phyloP scores from a whole-genome alignment of 2,329 filamentous ascomycete genomes.

The Cryphonectria parasitica region DNA sequence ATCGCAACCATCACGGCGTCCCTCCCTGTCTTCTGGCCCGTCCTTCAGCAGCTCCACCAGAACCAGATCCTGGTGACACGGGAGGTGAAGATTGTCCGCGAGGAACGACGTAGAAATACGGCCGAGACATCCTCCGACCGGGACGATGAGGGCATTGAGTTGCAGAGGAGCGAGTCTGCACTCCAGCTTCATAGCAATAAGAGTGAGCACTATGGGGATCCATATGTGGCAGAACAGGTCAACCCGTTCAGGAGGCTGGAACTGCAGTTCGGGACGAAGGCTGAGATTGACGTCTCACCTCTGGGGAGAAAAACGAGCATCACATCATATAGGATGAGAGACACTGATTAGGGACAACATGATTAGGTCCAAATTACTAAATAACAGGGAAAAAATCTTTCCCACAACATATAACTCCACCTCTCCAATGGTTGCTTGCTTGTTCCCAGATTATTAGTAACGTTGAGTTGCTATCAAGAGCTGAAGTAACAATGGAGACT shows the following conservation, averaged over 20 bases:
- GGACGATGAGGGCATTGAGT: slow-evolving; percentile 26
- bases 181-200: slow-evolving; percentile 6
- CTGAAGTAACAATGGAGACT: not conserved
- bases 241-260: slow-evolving; percentile 21
- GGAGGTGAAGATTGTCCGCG: slow-evolving; percentile 25
- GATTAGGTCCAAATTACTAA: too few species aligned
- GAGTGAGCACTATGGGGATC: slow-evolving; percentile 17
- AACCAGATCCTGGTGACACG: slow-evolving; percentile 23
- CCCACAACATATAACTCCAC: not conserved
- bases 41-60: slow-evolving; percentile 30
- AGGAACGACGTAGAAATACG: slow-evolving; percentile 19
- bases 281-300: slow-evolving; percentile 11
- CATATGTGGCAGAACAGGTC: slow-evolving; percentile 23
- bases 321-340: not conserved
- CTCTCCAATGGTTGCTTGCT: not conserved
- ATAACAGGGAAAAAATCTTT: too few species aligned
- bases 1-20: slow-evolving; percentile 22
- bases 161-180: slow-evolving; percentile 20
- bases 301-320: not conserved
- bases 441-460: not conserved
- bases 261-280: slow-evolving; percentile 17
- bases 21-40: slow-evolving; percentile 25
- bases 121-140: slow-evolving; percentile 11
- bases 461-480: not conserved
- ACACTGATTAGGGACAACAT: not conserved